Evolutionary conservation across 2,329 filamentous ascomycete genomes (phyloP), one percentile per base, ranked within the genome.

Genomic region (Epichloe gansuensis): DNA sequence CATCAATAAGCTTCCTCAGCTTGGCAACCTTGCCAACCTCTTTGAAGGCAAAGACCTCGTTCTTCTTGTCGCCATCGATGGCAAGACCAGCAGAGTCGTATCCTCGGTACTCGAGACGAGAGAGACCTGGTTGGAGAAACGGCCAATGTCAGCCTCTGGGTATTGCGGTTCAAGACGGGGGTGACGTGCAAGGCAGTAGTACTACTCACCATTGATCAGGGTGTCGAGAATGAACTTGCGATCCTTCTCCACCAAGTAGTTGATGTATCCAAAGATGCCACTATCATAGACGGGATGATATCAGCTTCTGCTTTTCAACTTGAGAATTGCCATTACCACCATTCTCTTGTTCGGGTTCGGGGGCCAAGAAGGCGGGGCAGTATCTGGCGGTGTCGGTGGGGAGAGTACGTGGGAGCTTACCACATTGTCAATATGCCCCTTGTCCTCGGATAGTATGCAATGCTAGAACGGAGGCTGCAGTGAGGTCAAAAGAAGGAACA

Each of bases 11-110:
- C 75, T 91, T 77, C 81, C 88, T 94, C 69, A 98, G 80, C 76
- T 95, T 95, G 70, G 85, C 89, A 57, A 98, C 93, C 83, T 98
- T 98, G 78, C 93, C 93, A 58, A 98, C 93, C 77, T 97, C 93
- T 80, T 98, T 98, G 82, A 90, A 97, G 58, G 93, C 91, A 60
- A 88, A 82, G 61, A 97, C 90, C 75, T 97, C 89, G 65, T 95
- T 95, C 80, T 93, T 95, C 83, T 96, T 97, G 80, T 98, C 88
- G 58, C 93, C 93, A 69, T 98, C 93, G 64, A 98, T 75, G 60
- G 91, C 91, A 59, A 98, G 80, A 76, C 93, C 93, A 57, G 93
- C 91, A 59, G 93, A 97, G 72, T 98, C 93, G 72, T 98, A 98
- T 62, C 93, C 93, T 72, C 93, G 88, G 78, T 98, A 98, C 75